Percentiles rank a stretch among this genome's conserved stretches.
Conservation (phyloP, 108 stramenopile species). For the Nannochloropsis granulata region DNA sequence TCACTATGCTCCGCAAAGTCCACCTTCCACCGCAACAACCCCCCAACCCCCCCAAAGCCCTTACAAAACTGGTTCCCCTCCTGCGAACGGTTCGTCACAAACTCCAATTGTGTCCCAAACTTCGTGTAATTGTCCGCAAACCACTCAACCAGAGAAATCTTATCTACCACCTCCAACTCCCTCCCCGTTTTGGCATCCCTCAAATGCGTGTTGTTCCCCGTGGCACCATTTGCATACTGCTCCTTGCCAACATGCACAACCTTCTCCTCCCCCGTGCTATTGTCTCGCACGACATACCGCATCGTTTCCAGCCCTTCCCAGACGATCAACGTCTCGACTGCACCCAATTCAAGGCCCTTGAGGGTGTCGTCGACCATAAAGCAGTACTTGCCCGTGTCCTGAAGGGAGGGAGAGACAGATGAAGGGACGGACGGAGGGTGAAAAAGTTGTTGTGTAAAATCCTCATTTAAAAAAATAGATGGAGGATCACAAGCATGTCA, state of each 20-base stretch:
- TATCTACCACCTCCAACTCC: slow-evolving; percentile 67
- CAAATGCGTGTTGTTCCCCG: slow-evolving; percentile 32
- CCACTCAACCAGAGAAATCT: slow-evolving; percentile 86
- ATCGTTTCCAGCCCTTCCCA: slow-evolving; percentile 87
- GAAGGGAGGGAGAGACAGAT: background rate
- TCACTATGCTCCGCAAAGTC: slow-evolving; percentile 60
- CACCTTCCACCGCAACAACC: slow-evolving; percentile 92
- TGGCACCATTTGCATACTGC: slow-evolving; percentile 41
- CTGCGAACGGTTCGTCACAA: slow-evolving; percentile 86
- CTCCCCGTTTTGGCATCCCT: slow-evolving; percentile 71
- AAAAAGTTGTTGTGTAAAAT: background rate
- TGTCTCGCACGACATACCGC: slow-evolving; percentile 29
- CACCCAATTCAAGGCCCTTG: slow-evolving; percentile 87
- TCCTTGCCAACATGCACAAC: slow-evolving; percentile 73
- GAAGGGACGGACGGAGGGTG: background rate
- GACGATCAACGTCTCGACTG: slow-evolving; percentile 91
- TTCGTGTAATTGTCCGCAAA: slow-evolving; percentile 92
- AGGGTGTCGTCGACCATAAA: slow-evolving; percentile 97
- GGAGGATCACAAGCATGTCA: too few species aligned
- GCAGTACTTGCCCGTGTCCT: slow-evolving; percentile 94
- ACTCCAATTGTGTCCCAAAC: slow-evolving; percentile 92
- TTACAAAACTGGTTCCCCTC: slow-evolving; percentile 97
- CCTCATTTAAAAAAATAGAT: background rate
- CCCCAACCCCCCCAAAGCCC: slow-evolving; percentile 98
- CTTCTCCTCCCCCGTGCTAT: slow-evolving; percentile 56